Conservation (phyloP, 768 basidiomycete genomes). For the Kwoniella botswanensis region DNA sequence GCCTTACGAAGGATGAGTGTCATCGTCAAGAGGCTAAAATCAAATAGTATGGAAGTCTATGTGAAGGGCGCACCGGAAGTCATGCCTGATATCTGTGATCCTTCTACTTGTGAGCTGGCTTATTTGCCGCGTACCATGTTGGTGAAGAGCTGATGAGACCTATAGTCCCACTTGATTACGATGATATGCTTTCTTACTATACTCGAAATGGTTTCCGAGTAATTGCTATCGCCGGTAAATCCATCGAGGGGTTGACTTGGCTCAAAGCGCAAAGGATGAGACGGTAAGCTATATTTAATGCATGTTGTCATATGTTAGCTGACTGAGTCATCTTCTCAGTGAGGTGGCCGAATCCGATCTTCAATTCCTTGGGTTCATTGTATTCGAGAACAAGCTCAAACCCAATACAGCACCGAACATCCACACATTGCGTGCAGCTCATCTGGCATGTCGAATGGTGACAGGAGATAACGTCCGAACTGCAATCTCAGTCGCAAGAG, state of each 20-base stretch:
- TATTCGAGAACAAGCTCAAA: conserved; percentile 98
- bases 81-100: conserved; percentile 93
- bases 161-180: conserved; percentile 92
- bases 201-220: conserved; percentile 96
- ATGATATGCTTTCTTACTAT: conserved; percentile 94
- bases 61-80: conserved; percentile 99
- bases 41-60: conserved; percentile 94
- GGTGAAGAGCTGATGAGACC: neutral
- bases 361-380: conserved; percentile 89
- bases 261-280: conserved; percentile 96
- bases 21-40: conserved; percentile 91
- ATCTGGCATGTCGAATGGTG: conserved; percentile 94
- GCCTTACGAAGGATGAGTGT: conserved; percentile 94
- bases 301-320: conserved; percentile 20
- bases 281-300: conserved; percentile 63
- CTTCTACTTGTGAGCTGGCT: conserved; percentile 75
- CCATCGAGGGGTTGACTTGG: conserved; percentile 90
- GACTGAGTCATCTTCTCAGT: conserved; percentile 59
- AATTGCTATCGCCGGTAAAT: conserved; percentile 97
- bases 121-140: neutral
- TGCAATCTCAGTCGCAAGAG: conserved; percentile 93
- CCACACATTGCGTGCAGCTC: conserved; percentile 81
- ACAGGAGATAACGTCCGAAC: conserved; percentile 97
- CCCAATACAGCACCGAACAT: conserved; percentile 89
- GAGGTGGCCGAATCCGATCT: conserved; percentile 92